phyloP scores from a whole-genome alignment of 305 asterid species.

The Solanum hybrid region DNA sequence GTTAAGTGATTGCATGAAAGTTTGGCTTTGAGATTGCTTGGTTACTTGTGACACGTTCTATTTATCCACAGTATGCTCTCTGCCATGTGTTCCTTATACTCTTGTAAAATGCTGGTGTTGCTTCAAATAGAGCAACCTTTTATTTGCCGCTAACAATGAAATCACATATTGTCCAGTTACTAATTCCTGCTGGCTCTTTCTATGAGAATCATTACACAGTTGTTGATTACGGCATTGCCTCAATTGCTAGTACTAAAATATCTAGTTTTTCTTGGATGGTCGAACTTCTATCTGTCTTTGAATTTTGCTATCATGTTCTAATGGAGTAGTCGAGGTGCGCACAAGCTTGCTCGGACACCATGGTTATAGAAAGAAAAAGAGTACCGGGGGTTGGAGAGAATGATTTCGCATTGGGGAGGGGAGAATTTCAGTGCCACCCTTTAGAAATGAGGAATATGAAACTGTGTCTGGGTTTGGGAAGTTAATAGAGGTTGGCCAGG shows the following conservation, averaged over 20 bases:
- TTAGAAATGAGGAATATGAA: background rate
- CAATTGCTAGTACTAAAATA: background rate
- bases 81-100: background rate
- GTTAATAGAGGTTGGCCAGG: background rate
- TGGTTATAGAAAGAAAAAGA: background rate
- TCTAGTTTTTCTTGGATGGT: background rate
- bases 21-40: background rate
- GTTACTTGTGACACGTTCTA: background rate
- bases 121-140: background rate
- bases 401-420: background rate
- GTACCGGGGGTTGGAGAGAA: background rate
- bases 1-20: background rate
- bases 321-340: background rate
- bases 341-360: background rate
- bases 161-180: background rate
- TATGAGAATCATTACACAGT: background rate
- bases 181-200: background rate
- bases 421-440: background rate
- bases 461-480: background rate
- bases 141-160: background rate
- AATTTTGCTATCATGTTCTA: background rate
- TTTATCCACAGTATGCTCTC: background rate
- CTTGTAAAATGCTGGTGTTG: background rate
- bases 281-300: background rate
- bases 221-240: background rate